Conservation (phyloP, 257 asterid genomes). For the Parsonsia alboflavescens region DNA sequence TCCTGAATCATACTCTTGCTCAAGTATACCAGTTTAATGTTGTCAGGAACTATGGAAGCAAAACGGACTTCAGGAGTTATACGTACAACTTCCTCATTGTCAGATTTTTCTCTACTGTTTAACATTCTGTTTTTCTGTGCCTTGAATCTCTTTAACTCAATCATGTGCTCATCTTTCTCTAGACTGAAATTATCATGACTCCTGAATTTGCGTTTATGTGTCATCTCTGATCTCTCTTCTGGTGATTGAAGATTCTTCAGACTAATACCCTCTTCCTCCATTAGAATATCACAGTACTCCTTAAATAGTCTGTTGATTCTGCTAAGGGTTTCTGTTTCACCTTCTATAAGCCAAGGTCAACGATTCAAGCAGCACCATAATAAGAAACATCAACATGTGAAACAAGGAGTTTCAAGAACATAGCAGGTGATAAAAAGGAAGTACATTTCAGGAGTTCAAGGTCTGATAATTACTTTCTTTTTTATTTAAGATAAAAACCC, state of each 20-base stretch:
- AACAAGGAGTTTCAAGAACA: background rate
- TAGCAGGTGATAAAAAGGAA: background rate
- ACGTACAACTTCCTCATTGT: slow-evolving; percentile 17
- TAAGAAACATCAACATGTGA: background rate
- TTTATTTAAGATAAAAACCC: background rate
- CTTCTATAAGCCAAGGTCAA: slow-evolving; percentile 32
- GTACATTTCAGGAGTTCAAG: background rate
- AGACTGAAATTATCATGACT: slow-evolving; percentile 30
- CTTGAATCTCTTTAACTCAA: slow-evolving; percentile 7
- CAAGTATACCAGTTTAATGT: slow-evolving; percentile 65
- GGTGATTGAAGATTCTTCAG: slow-evolving; percentile 37
- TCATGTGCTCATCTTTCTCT: slow-evolving; percentile 7
- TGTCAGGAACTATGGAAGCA: slow-evolving; percentile 53
- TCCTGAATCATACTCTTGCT: slow-evolving; percentile 47
- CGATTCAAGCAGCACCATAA: background rate
- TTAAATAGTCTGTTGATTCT: slow-evolving; percentile 44
- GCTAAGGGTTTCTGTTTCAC: slow-evolving; percentile 44
- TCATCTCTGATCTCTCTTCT: slow-evolving; percentile 19
- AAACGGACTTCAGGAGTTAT: slow-evolving; percentile 26
- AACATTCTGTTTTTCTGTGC: slow-evolving; percentile 26
- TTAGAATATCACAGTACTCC: slow-evolving; percentile 60
- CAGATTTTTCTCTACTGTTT: slow-evolving; percentile 18
- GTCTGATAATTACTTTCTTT: no score
- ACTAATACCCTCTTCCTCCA: slow-evolving; percentile 40
- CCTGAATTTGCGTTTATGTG: slow-evolving; percentile 21